Conservation (phyloP, 164 flowering plant species). For the Amborella trichopoda region DNA sequence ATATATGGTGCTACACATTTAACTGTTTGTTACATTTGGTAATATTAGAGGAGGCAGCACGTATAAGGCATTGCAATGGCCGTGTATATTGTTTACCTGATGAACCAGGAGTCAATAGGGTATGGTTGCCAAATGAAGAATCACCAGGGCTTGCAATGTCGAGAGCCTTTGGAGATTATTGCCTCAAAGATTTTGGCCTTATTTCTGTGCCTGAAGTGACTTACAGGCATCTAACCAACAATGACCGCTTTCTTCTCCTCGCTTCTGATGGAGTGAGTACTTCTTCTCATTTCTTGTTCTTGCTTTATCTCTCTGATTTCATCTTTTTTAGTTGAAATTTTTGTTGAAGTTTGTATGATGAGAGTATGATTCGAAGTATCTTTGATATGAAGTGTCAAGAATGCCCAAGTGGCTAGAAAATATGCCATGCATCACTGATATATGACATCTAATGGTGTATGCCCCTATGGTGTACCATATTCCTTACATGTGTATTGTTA, state of each 20-base stretch:
- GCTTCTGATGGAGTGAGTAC: constrained; percentile 88
- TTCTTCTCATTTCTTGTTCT: not conserved
- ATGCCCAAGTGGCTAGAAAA: no score
- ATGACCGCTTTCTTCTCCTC: constrained; percentile 61
- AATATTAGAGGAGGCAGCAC: constrained; percentile 62
- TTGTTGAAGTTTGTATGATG: no score
- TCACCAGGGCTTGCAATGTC: constrained; percentile 86
- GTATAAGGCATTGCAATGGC: constrained; percentile 59
- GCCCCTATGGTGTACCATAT: no score
- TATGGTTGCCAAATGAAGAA: constrained; percentile 65
- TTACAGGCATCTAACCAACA: constrained; percentile 42
- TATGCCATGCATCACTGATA: no score
- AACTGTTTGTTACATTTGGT: no score
- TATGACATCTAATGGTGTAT: no score
- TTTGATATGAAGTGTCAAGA: no score
- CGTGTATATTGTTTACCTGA: constrained; percentile 58
- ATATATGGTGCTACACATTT: no score
- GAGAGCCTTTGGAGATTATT: constrained; percentile 87
- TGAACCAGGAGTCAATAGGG: constrained; percentile 81
- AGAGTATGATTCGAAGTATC: no score
- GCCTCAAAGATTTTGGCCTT: constrained; percentile 63
- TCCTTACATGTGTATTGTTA: no score
- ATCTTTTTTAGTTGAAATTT: no score
- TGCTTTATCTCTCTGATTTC: not conserved
- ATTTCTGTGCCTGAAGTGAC: constrained; percentile 85